A percentile compares a stretch with the other conserved stretches of the same genome.
phyloP scores from a whole-genome alignment of 257 asterid species.

The Paraleonurus japonicus region DNA sequence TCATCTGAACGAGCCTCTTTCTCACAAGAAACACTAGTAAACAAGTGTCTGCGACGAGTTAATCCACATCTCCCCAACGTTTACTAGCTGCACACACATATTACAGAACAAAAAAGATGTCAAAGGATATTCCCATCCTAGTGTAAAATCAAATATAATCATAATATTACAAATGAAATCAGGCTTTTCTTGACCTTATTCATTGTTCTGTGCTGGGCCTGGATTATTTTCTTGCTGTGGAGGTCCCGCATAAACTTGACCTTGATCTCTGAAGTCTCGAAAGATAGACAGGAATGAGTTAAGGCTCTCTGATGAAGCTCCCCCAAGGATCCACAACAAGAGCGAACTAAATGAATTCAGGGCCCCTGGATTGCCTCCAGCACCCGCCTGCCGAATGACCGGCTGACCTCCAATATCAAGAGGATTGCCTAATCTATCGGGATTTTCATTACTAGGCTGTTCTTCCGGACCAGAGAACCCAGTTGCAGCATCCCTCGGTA shows the following conservation, averaged over 20 bases:
- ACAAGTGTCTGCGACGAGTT: slow-evolving; percentile 8
- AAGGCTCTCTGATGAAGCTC: slow-evolving; percentile 92
- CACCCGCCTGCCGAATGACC: slow-evolving; percentile 59
- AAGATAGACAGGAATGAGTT: slow-evolving; percentile 87
- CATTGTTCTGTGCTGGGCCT: slow-evolving; percentile 35
- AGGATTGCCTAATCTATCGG: slow-evolving; percentile 60
- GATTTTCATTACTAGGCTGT: slow-evolving; percentile 41
- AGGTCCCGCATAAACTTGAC: slow-evolving; percentile 63
- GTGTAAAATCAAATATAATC: not conserved
- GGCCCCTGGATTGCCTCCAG: slow-evolving; percentile 63
- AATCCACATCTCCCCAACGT: not conserved
- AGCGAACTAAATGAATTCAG: slow-evolving; percentile 85
- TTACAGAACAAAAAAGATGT: not conserved
- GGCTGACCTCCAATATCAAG: slow-evolving; percentile 59
- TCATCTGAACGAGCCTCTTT: slow-evolving; percentile 1
- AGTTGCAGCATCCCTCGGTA: slow-evolving; percentile 37
- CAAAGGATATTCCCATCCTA: not conserved
- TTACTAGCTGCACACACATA: not conserved
- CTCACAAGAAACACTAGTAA: not conserved
- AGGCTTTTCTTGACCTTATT: slow-evolving; percentile 28
- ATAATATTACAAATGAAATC: not conserved
- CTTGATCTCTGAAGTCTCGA: slow-evolving; percentile 84
- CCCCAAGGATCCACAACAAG: slow-evolving; percentile 89
- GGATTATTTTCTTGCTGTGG: slow-evolving; percentile 54
- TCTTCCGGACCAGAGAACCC: slow-evolving; percentile 49